Percentiles rank a stretch among this genome's conserved stretches.
Evolutionary conservation across 169 alveolate genomes (phyloP).

Genomic region (Cryptosporidium muris): DNA sequence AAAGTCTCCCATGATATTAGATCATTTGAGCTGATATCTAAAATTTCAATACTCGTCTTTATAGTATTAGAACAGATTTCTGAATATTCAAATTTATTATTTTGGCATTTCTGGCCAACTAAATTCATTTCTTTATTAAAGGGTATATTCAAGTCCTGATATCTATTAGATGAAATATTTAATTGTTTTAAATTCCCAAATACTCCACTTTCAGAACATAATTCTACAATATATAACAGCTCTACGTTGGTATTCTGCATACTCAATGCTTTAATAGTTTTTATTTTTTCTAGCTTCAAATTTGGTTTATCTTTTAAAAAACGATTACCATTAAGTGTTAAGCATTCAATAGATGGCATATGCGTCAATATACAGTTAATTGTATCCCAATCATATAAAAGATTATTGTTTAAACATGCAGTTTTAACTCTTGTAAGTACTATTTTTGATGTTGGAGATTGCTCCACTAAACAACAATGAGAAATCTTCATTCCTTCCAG

Average conservation of each 20-base stretch:
- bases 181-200: conserved; percentile 32
- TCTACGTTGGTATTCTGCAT: conserved; percentile 26
- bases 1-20: conserved; percentile 15
- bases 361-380: conserved; percentile 49
- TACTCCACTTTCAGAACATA: conserved; percentile 13
- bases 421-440: not conserved
- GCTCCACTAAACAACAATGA: conserved; percentile 7
- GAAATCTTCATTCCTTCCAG: conserved; percentile 36
- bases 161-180: conserved; percentile 30
- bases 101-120: no score
- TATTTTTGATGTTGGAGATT: not conserved
- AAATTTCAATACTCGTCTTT: not conserved
- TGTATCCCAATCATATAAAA: conserved; percentile 22
- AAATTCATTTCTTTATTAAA: no score
- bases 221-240: conserved; percentile 2
- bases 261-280: conserved; percentile 22
- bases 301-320: not conserved
- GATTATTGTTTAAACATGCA: conserved; percentile 15
- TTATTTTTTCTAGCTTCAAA: not conserved
- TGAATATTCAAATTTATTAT: not conserved
- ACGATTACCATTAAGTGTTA: conserved; percentile 37
- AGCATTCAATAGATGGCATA: conserved; percentile 26
- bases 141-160: no score
- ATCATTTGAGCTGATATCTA: conserved; percentile 35
- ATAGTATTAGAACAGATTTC: not conserved